Base-by-base conservation (phyloP, 1,139 yeast genomes). In the Suhomyces panamericanus region DNA sequence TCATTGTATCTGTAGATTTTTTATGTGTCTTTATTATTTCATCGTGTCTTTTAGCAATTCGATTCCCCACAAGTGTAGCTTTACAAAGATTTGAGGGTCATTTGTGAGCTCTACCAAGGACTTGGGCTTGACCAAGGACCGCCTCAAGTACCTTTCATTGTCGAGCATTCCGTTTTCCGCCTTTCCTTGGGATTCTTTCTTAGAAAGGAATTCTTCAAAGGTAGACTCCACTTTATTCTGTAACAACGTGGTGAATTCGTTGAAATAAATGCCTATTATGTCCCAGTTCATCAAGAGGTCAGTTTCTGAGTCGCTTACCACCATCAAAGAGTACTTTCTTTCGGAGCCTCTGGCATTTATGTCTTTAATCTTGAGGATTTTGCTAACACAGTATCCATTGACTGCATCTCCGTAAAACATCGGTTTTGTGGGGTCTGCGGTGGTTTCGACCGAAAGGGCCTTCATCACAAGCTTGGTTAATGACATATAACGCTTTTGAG, bases 261-360 rank as follows among this genome's bases (percentile, higher is more conserved):
- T 67, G 42, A 86, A 64, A 50, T 82, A 81, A 5, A 72, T 64
- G 14, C 70, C 66, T 1, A 85, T 70, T 33, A 77, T 62, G 43
- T 78, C 77, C 87, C 91, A 87, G 49, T 80, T 74, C 37, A 70
- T 65, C 33, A 85, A 61, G 15, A 86, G 57, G 26, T 68, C 71
- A 6, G 70, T 58, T 52, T 83, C 90, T 38, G 75, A 65, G 53
- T 85, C 89, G 15, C 82, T 69, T 3, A 85, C 72, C 26, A 86
- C 80, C 52, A 86, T 75, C 17, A 86, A 61, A 3, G 88, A 75
- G 56, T 86, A 87, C 47, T 87, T 77, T 45, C 96, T 67, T 55
- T 85, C 93, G 6, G 87, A 82, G 1, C 96, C 96, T 45, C 96
- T 73, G 0, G 96, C 91, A 43, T 81, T 78, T 20, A 73, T 67